Evolutionary conservation across 352 stramenopile genomes (phyloP).

Genomic region (Phytophthora sojae): DNA sequence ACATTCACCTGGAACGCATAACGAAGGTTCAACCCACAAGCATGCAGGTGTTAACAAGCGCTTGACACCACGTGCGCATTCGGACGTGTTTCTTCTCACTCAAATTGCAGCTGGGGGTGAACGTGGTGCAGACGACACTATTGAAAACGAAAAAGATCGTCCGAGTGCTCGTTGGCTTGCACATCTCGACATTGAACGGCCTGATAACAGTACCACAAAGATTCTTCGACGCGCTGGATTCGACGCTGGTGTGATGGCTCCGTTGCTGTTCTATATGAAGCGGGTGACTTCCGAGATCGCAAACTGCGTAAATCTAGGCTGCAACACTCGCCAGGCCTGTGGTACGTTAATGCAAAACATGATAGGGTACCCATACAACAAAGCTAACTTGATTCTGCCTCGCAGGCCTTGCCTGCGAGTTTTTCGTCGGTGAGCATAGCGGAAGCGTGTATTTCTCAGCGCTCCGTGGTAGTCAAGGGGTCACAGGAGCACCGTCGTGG

Average conservation of each 20-base stretch:
- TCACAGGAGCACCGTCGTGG: constrained; percentile 48
- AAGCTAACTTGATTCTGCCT: neutral
- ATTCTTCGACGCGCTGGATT: constrained; percentile 41
- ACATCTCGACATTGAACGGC: constrained; percentile 24
- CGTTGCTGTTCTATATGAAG: constrained; percentile 66
- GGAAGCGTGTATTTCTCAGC: constrained; percentile 52
- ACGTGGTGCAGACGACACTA: neutral
- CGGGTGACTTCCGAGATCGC: constrained; percentile 61
- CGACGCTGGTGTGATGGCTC: constrained; percentile 48
- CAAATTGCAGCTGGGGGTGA: constrained; percentile 2
- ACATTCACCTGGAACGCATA: constrained; percentile 9
- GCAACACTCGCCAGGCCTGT: constrained; percentile 36
- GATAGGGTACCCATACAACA: neutral
- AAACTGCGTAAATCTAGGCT: constrained; percentile 54
- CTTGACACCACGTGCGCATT: constrained; percentile 17
- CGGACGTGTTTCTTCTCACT: constrained; percentile 27
- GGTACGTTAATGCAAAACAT: constrained; percentile 26
- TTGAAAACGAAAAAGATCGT: neutral
- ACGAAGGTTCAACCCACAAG: neutral
- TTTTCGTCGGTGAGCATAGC: constrained; percentile 51
- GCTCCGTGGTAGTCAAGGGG: constrained; percentile 60
- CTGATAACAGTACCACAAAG: constrained; percentile 21
- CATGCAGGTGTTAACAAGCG: neutral
- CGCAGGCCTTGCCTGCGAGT: constrained; percentile 61
- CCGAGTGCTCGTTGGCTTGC: neutral